Base-by-base conservation (phyloP, 441 rosid genomes). In the Erodium chrysanthum region DNA sequence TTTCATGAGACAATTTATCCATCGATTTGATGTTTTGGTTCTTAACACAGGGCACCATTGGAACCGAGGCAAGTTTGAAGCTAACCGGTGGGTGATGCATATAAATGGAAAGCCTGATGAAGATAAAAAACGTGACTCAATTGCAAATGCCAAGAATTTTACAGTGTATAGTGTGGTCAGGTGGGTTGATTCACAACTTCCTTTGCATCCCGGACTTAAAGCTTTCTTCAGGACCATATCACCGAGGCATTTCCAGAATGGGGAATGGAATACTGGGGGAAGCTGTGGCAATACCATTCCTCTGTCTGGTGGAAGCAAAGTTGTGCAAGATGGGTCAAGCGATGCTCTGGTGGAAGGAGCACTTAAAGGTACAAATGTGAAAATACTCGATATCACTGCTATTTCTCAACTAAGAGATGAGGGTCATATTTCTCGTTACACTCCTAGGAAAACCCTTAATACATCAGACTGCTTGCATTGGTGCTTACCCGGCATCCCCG, bases 181-280 rank as follows among this genome's bases (percentile, higher is more conserved):
- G 76, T 89, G 96, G 91, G 77, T 87, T 0, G 87, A 89, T 74
- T 77, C 79, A 0, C 83, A 85, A 59, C 86, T 85, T 52, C 84
- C 79, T 2, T 75, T 58, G 3, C 83, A 82, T 73, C 88, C 84
- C 2, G 68, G 61, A 10, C 80, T 87, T 9, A 82, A 77, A 73
- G 89, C 77, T 54, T 89, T 89, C 85, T 86, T 84, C 56, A 80
- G 93, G 50, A 87, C 90, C 20, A 78, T 84, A 35, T 86, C 91
- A 7, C 93, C 91, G 0, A 74, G 91, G 64, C 93, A 89, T 76
- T 89, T 87, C 78, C 70, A 10, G 27, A 78, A 84, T 29, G 93
- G 96, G 69, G 93, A 89, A 46, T 82, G 96, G 93, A 86, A 89
- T 67, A 86, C 81, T 0, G 93, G 91, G 20, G 96, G 96, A 23